Evolutionary conservation across 2,329 filamentous ascomycete genomes (phyloP), one percentile per base, ranked within the genome.

Genomic region (Aspergillus oerlinghausenensis): DNA sequence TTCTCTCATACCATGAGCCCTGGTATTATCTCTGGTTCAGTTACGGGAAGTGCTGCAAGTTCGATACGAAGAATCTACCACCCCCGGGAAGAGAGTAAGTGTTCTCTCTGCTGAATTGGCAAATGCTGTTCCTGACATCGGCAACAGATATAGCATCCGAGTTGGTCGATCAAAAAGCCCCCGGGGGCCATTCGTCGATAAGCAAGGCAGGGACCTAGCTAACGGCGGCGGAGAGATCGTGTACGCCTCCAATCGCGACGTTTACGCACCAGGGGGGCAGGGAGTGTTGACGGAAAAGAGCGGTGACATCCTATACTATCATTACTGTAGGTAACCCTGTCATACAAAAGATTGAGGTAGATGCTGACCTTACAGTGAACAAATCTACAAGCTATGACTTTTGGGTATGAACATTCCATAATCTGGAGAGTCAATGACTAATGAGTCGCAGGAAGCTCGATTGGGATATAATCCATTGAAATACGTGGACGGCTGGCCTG

Each of bases 191-290:
- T 89, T 84, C 61, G 78, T 79, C 1, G 72, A 80, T 45, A 85
- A 88, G 65, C 69, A 79, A 55, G 72, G 69, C 45, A 83, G 82
- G 1, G 73, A 70, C 50, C 86, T 86, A 58, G 78, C 75, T 1
- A 64, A 77, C 2, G 81, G 81, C 48, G 86, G 86, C 8, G 87
- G 87, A 0, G 84, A 81, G 0, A 74, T 82, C 1, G 79, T 89
- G 1, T 79, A 89, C 1, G 79, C 79, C 55, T 82, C 78, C 3
- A 85, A 88, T 59, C 81, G 73, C 10, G 80, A 75, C 26, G 79
- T 87, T 0, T 89, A 88, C 63, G 86, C 82, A 17, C 86, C 86
- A 8, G 87, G 86, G 49, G 85, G 85, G 1, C 85, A 88, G 65
- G 83, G 82, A 19, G 78, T 88, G 1, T 80, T 82, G 59, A 73